Evolutionary conservation across 1,139 yeast genomes (phyloP).

Genomic region (Hemisphaericaspora subhashii): DNA sequence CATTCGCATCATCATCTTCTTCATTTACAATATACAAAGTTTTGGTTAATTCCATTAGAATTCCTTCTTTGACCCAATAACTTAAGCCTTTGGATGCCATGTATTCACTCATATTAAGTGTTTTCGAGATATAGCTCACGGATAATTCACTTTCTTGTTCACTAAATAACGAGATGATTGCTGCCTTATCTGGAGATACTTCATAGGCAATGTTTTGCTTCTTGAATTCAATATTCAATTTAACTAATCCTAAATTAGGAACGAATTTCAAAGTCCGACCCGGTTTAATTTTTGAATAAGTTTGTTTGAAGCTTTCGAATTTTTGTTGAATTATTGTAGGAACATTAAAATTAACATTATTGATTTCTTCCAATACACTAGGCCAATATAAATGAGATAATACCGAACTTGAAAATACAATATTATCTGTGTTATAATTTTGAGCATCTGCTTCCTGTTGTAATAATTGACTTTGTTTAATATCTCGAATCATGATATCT

Average conservation of each 20-base stretch:
- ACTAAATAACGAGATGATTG: constrained; percentile 58
- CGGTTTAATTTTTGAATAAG: constrained; percentile 43
- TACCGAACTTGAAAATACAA: constrained; percentile 16
- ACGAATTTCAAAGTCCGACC: constrained; percentile 63
- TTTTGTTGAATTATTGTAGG: constrained; percentile 42
- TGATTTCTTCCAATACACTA: constrained; percentile 28
- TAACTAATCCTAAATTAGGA: constrained; percentile 64
- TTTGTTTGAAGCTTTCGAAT: constrained; percentile 43
- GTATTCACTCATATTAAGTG: constrained; percentile 38
- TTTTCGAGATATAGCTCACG: constrained; percentile 24
- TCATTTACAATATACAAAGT: constrained; percentile 25
- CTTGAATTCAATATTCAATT: constrained; percentile 54
- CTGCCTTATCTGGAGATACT: constrained; percentile 72
- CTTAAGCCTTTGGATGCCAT: constrained; percentile 40
- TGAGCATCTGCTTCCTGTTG: no score
- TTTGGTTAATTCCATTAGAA: constrained; percentile 39
- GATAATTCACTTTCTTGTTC: constrained; percentile 29
- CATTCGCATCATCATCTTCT: constrained; percentile 7
- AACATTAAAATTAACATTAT: constrained; percentile 40
- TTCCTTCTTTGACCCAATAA: constrained; percentile 58
- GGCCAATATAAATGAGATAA: constrained; percentile 57
- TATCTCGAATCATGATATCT: constrained; percentile 85
- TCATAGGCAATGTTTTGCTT: constrained; percentile 39
- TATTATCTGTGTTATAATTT: no score
- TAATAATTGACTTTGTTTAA: constrained; percentile 48